Conservation (phyloP, 345 rosid genomes). For the Citrus mangshanensis region DNA sequence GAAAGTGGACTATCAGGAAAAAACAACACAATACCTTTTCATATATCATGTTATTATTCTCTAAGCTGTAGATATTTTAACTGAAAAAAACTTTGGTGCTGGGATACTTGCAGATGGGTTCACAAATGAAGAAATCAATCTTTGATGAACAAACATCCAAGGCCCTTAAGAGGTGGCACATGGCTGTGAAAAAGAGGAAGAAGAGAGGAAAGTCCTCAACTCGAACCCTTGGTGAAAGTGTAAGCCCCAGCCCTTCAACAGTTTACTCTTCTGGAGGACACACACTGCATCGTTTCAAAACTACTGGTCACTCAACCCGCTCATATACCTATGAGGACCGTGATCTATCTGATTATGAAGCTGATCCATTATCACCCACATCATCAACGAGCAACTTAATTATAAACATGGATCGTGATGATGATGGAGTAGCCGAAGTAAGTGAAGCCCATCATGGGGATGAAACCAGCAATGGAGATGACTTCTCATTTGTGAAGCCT, state of each 20-base stretch:
- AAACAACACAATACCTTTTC: not conserved
- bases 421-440: constrained; percentile 28
- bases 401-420: constrained; percentile 28
- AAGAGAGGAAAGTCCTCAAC: constrained; percentile 52
- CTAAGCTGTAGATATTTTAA: not conserved
- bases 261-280: constrained; percentile 29
- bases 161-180: constrained; percentile 91
- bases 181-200: constrained; percentile 58
- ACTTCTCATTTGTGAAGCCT: constrained; percentile 70
- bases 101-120: constrained; percentile 69
- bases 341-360: constrained; percentile 61
- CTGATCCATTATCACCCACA: constrained; percentile 50
- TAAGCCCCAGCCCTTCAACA: constrained; percentile 39
- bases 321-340: constrained; percentile 38
- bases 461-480: constrained; percentile 36
- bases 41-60: not conserved
- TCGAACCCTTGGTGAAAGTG: constrained; percentile 45
- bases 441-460: constrained; percentile 26
- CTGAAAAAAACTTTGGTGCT: not conserved
- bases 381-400: constrained; percentile 31
- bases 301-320: constrained; percentile 73
- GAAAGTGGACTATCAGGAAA: not conserved
- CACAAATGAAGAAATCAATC: constrained; percentile 78
- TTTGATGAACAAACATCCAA: constrained; percentile 92
- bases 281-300: constrained; percentile 62